phyloP scores from a whole-genome alignment of 2,329 filamentous ascomycete genomes.

The Stromatinia cepivora region DNA sequence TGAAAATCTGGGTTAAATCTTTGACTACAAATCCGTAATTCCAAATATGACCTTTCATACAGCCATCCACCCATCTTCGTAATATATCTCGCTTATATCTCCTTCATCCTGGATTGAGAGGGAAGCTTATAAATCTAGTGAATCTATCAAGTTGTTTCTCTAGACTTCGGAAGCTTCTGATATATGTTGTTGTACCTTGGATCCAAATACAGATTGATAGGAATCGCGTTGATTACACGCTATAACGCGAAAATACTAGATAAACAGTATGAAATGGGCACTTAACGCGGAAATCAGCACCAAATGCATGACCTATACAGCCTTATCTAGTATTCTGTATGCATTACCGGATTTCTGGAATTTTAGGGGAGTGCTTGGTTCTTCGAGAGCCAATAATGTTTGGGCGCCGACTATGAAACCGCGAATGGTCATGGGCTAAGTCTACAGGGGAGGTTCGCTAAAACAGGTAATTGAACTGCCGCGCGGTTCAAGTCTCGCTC shows the following conservation, averaged over 20 bases:
- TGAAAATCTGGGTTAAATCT: background rate
- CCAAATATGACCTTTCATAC: background rate
- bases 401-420: background rate
- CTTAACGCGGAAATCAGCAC: background rate
- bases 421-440: accelerated
- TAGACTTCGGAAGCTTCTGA: too few species aligned
- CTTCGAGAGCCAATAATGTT: background rate
- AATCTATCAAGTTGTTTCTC: too few species aligned
- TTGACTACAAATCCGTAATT: background rate
- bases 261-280: background rate
- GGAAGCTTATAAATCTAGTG: too few species aligned
- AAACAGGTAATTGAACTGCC: background rate
- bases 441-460: background rate
- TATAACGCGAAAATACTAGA: too few species aligned
- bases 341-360: background rate
- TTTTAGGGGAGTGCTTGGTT: background rate
- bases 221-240: too few species aligned
- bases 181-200: too few species aligned
- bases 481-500: background rate
- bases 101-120: too few species aligned
- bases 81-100: too few species aligned
- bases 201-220: too few species aligned
- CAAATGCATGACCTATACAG: background rate
- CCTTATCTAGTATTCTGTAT: background rate
- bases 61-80: background rate